Conservation (phyloP, 2,329 filamentous ascomycete species). For the Chlorencoelia australis region DNA sequence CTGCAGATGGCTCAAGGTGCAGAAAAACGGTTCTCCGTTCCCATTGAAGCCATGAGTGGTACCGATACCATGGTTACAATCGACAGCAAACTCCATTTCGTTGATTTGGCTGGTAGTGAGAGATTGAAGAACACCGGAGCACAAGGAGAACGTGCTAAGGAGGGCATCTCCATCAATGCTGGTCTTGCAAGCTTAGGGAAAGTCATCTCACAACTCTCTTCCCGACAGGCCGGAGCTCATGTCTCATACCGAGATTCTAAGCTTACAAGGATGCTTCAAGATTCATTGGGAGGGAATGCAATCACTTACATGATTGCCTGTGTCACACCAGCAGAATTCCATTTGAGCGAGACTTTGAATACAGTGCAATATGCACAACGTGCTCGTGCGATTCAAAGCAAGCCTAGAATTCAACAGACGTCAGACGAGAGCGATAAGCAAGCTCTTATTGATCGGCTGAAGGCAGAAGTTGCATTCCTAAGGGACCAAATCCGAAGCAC, state of each 20-base stretch:
- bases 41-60: slow-evolving; percentile 66
- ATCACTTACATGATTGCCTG: slow-evolving; percentile 99
- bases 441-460: slow-evolving; percentile 82
- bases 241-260: slow-evolving; percentile 98
- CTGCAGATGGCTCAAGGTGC: slow-evolving; percentile 40
- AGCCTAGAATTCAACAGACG: slow-evolving; percentile 87
- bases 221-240: slow-evolving; percentile 74
- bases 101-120: slow-evolving; percentile 94
- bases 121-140: slow-evolving; percentile 94
- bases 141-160: slow-evolving; percentile 84
- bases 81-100: slow-evolving; percentile 97
- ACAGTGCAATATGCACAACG: slow-evolving; percentile 96
- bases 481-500: slow-evolving; percentile 85
- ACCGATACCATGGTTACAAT: slow-evolving; percentile 68
- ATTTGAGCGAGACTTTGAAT: slow-evolving; percentile 93
- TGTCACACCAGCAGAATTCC: slow-evolving; percentile 93
- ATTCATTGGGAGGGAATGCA: slow-evolving; percentile 91
- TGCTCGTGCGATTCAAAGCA: slow-evolving; percentile 92
- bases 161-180: slow-evolving; percentile 97
- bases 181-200: slow-evolving; percentile 92
- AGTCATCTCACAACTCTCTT: slow-evolving; percentile 95
- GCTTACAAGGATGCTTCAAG: slow-evolving; percentile 86
- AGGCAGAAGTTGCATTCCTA: slow-evolving; percentile 86
- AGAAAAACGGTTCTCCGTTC: slow-evolving; percentile 82
- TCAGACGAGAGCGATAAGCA: slow-evolving; percentile 88